These are phyloP conservation scores for Aspergillus pseudoviridinutans DNA, from an alignment of 2,329 filamentous ascomycete genomes.

Conservation along the genomic window DNA sequence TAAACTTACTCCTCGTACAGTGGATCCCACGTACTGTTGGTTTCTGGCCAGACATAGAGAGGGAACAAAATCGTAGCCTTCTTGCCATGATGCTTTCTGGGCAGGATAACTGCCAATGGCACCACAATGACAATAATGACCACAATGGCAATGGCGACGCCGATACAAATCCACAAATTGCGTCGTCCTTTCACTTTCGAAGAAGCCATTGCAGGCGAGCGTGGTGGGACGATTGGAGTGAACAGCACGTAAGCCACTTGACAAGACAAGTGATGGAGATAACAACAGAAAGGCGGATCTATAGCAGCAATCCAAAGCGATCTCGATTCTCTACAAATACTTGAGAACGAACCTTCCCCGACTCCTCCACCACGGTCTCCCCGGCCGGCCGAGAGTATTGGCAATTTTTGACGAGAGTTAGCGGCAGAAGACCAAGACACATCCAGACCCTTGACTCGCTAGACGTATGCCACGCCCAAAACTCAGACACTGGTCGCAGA, in stretches of 20 bases:
- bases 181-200: neutral
- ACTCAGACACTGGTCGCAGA: neutral
- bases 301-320: neutral
- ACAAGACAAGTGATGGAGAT: neutral
- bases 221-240: neutral
- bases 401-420: neutral
- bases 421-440: neutral
- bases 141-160: slow-evolving; percentile 5
- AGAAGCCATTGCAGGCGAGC: neutral
- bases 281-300: neutral
- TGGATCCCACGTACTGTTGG: slow-evolving; percentile 17
- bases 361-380: neutral
- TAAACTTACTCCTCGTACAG: slow-evolving; percentile 18
- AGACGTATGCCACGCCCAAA: neutral
- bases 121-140: slow-evolving; percentile 14
- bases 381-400: neutral
- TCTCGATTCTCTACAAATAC: neutral
- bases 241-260: neutral
- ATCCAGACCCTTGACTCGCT: neutral
- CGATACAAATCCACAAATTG: slow-evolving; percentile 6
- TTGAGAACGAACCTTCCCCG: neutral
- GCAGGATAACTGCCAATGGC: slow-evolving; percentile 10
- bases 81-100: slow-evolving; percentile 2
- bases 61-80: slow-evolving; percentile 17
- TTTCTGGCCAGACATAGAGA: slow-evolving; percentile 23